Percentiles rank a stretch among this genome's conserved stretches.
These are phyloP conservation scores for Colletotrichum filicis DNA, from an alignment of 2,329 filamentous ascomycete genomes.

Conservation along the genomic window DNA sequence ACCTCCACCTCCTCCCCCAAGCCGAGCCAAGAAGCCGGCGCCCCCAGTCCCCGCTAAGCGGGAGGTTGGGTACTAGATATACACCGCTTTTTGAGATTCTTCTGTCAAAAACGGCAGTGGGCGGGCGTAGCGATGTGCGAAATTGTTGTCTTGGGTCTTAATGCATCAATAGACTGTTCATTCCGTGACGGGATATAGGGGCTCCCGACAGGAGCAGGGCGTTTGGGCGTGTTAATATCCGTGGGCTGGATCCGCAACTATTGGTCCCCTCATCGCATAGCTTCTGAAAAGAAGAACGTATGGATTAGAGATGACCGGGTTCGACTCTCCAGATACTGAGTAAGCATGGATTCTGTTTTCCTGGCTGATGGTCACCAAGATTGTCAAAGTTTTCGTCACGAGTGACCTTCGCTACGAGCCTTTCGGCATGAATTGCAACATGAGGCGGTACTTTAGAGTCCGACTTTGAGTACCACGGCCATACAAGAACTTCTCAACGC, in stretches of 20 bases:
- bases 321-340: conserved; percentile 6
- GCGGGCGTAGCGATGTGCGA: conserved; percentile 1
- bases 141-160: neutral
- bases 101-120: neutral
- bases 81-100: conserved; percentile 5
- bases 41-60: conserved; percentile 54
- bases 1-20: conserved; percentile 58
- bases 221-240: conserved; percentile 35
- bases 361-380: neutral
- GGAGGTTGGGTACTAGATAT: conserved; percentile 42
- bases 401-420: neutral
- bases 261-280: conserved; percentile 18
- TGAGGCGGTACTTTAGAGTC: no score
- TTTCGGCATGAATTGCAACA: no score
- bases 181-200: conserved; percentile 14
- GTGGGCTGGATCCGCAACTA: conserved; percentile 31
- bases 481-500: no score
- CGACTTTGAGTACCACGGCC: no score
- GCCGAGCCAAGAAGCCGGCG: conserved; percentile 63
- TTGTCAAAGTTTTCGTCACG: neutral
- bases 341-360: conserved; percentile 13
- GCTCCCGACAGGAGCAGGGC: conserved; percentile 26
- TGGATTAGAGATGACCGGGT: conserved; percentile 14
- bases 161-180: conserved; percentile 34
- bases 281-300: conserved; percentile 9